These are phyloP conservation scores for Fusarium pseudoanthophilum DNA, from an alignment of 2,329 filamentous ascomycete genomes.

Conservation along the genomic window DNA sequence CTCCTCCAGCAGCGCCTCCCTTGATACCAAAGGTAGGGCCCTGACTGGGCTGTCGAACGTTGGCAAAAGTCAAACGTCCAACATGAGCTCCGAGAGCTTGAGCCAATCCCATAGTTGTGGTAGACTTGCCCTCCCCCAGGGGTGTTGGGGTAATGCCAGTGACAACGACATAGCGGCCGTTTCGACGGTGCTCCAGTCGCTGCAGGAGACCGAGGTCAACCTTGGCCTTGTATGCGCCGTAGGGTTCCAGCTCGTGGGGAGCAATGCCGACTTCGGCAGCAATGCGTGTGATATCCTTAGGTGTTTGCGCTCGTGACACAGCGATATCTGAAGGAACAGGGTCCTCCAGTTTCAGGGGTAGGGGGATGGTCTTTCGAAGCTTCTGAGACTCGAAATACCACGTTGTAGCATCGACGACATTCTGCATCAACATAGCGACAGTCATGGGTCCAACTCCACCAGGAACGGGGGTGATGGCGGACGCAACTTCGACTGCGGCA, in stretches of 20 bases:
- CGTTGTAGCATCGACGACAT: slow-evolving; percentile 88
- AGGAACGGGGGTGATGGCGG: slow-evolving; percentile 93
- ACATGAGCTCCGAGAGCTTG: slow-evolving; percentile 93
- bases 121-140: slow-evolving; percentile 97
- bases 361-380: slow-evolving; percentile 78
- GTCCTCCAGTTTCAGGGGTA: slow-evolving; percentile 81
- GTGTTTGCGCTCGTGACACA: slow-evolving; percentile 86
- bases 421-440: slow-evolving; percentile 96
- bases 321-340: slow-evolving; percentile 97
- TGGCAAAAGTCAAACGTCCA: slow-evolving; percentile 89
- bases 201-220: slow-evolving; percentile 85
- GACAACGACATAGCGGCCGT: slow-evolving; percentile 92
- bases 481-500: slow-evolving; percentile 84
- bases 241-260: slow-evolving; percentile 90
- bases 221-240: slow-evolving; percentile 96
- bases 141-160: slow-evolving; percentile 97
- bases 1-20: slow-evolving; percentile 94
- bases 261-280: slow-evolving; percentile 90
- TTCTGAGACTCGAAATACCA: slow-evolving; percentile 86
- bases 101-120: slow-evolving; percentile 93
- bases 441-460: slow-evolving; percentile 99
- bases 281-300: slow-evolving; percentile 89
- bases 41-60: slow-evolving; percentile 96
- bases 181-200: slow-evolving; percentile 84
- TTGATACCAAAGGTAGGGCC: slow-evolving; percentile 99